Conservation (phyloP, 1,139 yeast species). For the Wickerhamiella pararugosa region DNA sequence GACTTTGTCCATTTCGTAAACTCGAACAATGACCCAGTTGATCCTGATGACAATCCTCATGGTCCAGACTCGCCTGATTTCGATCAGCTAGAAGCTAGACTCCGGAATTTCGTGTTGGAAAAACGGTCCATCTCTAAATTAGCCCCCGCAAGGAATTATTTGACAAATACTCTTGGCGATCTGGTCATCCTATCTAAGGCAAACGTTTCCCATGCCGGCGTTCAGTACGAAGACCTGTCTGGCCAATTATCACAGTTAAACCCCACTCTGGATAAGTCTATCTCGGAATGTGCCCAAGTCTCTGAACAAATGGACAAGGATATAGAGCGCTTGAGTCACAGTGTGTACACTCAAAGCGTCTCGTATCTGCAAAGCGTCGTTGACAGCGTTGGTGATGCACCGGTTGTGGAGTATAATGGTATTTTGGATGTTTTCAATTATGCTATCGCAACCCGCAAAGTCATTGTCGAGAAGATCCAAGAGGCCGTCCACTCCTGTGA, state of each 20-base stretch:
- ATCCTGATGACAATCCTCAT: constrained; percentile 19
- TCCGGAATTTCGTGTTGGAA: constrained; percentile 75
- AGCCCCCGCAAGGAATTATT: constrained; percentile 80
- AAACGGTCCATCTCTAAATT: constrained; percentile 81
- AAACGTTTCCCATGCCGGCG: constrained; percentile 40
- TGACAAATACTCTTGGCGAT: constrained; percentile 55
- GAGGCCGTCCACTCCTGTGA: constrained; percentile 56
- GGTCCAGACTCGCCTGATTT: constrained; percentile 45
- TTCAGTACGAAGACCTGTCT: constrained; percentile 29
- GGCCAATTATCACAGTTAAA: constrained; percentile 31
- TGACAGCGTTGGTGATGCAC: constrained; percentile 40
- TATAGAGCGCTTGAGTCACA: constrained; percentile 45
- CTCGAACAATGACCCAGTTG: constrained; percentile 30
- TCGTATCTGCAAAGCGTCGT: constrained; percentile 40
- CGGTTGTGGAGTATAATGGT: constrained; percentile 46
- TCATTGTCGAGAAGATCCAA: constrained; percentile 48
- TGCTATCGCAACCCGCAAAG: constrained; percentile 53
- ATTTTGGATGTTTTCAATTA: constrained; percentile 52
- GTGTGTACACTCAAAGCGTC: constrained; percentile 48
- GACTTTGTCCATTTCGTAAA: constrained; percentile 95
- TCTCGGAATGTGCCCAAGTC: constrained; percentile 38
- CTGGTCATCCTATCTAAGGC: constrained; percentile 41
- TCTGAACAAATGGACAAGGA: constrained; percentile 46
- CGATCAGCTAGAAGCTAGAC: constrained; percentile 68
- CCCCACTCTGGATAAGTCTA: constrained; percentile 47